These are phyloP conservation scores for Pelargonium australe DNA, from an alignment of 441 rosid species.

Conservation along the genomic window DNA sequence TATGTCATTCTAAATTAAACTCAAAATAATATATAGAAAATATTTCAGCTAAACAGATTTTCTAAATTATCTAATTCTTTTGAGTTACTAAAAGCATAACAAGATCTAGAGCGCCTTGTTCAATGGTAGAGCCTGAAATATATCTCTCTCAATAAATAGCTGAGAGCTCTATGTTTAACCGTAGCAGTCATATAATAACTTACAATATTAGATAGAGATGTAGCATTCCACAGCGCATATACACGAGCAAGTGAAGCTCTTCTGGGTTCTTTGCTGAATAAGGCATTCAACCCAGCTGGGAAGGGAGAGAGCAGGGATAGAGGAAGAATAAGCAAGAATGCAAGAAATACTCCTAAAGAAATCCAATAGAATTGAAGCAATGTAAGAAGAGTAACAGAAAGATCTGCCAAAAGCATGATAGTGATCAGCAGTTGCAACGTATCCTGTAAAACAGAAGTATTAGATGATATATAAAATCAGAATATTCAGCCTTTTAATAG, in stretches of 20 bases:
- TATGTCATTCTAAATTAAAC: too few relatives aligned
- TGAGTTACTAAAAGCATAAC: not conserved
- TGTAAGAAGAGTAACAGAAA: conserved; percentile 72
- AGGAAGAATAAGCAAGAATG: conserved; percentile 85
- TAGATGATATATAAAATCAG: conserved; percentile 14
- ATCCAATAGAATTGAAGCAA: conserved; percentile 91
- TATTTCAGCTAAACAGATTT: too few relatives aligned
- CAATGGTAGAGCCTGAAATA: not conserved
- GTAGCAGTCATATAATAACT: conserved; percentile 27
- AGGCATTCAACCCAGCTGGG: conserved; percentile 94
- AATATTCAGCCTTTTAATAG: not conserved
- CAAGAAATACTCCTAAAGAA: conserved; percentile 79
- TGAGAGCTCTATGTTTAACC: not conserved
- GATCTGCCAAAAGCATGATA: conserved; percentile 78
- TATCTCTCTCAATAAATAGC: not conserved
- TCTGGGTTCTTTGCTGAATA: conserved; percentile 87
- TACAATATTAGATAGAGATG: conserved; percentile 84
- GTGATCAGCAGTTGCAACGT: conserved; percentile 70
- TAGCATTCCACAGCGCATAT: conserved; percentile 79
- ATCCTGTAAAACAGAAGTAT: conserved; percentile 52
- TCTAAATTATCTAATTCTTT: too few relatives aligned
- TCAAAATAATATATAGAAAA: not conserved
- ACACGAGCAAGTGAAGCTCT: conserved; percentile 89
- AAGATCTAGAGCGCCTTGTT: not conserved
- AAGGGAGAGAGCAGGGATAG: conserved; percentile 86